Conservation (phyloP, 805 yeast genomes). For the Osmozyma mogii region DNA sequence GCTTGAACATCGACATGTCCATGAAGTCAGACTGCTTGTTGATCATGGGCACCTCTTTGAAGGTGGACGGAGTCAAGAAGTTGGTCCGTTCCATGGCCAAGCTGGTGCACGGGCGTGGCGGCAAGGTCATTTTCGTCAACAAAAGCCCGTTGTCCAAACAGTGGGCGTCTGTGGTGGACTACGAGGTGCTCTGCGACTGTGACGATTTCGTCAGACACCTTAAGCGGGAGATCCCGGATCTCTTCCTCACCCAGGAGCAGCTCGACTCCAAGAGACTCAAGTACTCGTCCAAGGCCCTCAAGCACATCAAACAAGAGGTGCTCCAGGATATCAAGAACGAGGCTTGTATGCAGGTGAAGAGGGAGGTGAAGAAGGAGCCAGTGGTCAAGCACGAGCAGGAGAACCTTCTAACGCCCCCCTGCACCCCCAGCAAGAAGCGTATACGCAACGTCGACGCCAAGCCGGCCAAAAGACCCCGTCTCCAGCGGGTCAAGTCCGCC, state of each 20-base stretch:
- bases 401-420: slow-evolving; percentile 24
- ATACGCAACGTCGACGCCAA: slow-evolving; percentile 16
- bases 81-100: slow-evolving; percentile 64
- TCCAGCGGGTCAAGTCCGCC: slow-evolving; percentile 7
- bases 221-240: slow-evolving; percentile 46
- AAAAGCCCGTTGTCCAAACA: slow-evolving; percentile 51
- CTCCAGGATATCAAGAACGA: slow-evolving; percentile 2
- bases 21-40: slow-evolving; percentile 68
- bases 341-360: slow-evolving; percentile 3
- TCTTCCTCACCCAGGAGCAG: slow-evolving; percentile 53
- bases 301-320: slow-evolving; percentile 1
- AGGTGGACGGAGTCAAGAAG: slow-evolving; percentile 81
- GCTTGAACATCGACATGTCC: slow-evolving; percentile 57
- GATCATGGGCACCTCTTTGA: slow-evolving; percentile 89
- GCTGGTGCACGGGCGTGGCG: slow-evolving; percentile 70
- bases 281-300: slow-evolving; percentile 3
- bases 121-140: slow-evolving; percentile 71
- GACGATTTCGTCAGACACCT: slow-evolving; percentile 68
- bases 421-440: slow-evolving; percentile 23
- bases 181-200: slow-evolving; percentile 72
- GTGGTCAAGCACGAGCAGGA: slow-evolving; percentile 3
- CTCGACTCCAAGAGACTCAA: slow-evolving; percentile 35
- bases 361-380: slow-evolving; percentile 7
- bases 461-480: no score
- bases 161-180: slow-evolving; percentile 73